Percentiles rank a stretch among this genome's conserved stretches.
Evolutionary conservation across 2,329 filamentous ascomycete species (phyloP).

Genomic region (Exophiala viscosa): DNA sequence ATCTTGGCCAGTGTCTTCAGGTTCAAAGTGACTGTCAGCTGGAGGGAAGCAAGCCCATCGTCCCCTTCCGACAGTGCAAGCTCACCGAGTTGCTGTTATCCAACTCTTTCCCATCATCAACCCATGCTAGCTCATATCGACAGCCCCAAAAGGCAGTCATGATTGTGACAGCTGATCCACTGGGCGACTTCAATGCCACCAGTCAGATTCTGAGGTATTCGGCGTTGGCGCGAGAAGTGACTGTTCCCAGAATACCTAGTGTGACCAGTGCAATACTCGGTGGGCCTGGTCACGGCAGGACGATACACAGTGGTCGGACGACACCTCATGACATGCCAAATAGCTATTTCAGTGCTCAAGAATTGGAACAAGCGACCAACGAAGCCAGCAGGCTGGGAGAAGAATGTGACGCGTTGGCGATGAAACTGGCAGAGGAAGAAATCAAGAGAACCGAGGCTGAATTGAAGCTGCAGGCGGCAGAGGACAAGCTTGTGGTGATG

Average conservation of each 20-base stretch:
- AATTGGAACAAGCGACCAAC: constrained; percentile 75
- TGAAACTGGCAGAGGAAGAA: constrained; percentile 67
- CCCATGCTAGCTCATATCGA: constrained; percentile 44
- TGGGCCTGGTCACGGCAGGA: constrained; percentile 24
- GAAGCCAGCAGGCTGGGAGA: constrained; percentile 76
- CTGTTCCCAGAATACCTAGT: constrained; percentile 81
- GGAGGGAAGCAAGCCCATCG: constrained; percentile 68
- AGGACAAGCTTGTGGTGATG: constrained; percentile 64
- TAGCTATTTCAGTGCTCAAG: constrained; percentile 54
- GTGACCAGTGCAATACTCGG: constrained; percentile 66
- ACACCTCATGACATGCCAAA: constrained; percentile 45
- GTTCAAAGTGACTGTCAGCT: constrained; percentile 77
- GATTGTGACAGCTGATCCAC: constrained; percentile 91
- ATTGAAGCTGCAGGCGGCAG: constrained; percentile 63
- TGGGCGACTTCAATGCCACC: constrained; percentile 93
- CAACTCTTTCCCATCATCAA: constrained; percentile 73
- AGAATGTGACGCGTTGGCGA: constrained; percentile 70
- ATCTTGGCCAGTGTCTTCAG: constrained; percentile 91
- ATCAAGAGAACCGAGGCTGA: constrained; percentile 69
- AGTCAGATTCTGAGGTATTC: constrained; percentile 94
- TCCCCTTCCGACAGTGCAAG: constrained; percentile 80
- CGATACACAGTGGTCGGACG: constrained; percentile 37
- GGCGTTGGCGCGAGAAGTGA: constrained; percentile 86
- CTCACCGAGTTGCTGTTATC: constrained; percentile 80
- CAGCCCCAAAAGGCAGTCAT: constrained; percentile 86